A percentile compares a stretch with the other conserved stretches of the same genome.
Conservation (phyloP, 2,329 filamentous ascomycete genomes). For the Scorias spongiosa region DNA sequence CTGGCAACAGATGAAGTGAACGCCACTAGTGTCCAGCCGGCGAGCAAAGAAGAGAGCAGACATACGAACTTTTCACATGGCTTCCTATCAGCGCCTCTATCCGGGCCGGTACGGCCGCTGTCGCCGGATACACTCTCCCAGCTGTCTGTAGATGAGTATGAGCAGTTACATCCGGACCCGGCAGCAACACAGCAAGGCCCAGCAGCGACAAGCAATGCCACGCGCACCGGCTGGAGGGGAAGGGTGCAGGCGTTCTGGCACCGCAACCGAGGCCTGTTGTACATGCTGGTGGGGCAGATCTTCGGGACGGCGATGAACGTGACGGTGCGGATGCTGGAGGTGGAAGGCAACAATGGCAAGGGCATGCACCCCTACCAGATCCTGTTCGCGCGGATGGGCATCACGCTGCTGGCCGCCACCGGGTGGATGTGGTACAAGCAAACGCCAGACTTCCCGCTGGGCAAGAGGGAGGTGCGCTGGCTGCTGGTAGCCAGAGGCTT, state of each 20-base stretch:
- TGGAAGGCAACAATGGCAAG: slow-evolving; percentile 47
- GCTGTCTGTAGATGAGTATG: slow-evolving; percentile 18
- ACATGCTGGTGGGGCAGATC: slow-evolving; percentile 61
- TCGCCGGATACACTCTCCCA: slow-evolving; percentile 31
- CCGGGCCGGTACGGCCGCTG: slow-evolving; percentile 20
- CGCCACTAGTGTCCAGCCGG: too few relatives aligned
- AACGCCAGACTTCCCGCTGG: slow-evolving; percentile 56
- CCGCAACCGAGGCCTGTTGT: slow-evolving; percentile 54
- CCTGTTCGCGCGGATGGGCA: slow-evolving; percentile 62
- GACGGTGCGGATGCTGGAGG: slow-evolving; percentile 58
- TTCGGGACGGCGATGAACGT: slow-evolving; percentile 82
- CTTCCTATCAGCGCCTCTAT: slow-evolving; percentile 14
- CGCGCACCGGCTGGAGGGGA: background rate
- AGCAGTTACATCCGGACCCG: slow-evolving; percentile 9
- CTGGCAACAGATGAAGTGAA: background rate
- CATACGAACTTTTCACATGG: slow-evolving; percentile 3
- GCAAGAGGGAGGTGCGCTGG: slow-evolving; percentile 47
- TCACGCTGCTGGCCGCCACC: slow-evolving; percentile 53
- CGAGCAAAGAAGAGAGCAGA: too few relatives aligned
- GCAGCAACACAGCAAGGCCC: slow-evolving; percentile 1
- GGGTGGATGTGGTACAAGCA: slow-evolving; percentile 59
- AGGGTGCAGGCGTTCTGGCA: slow-evolving; percentile 35
- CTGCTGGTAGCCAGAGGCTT: slow-evolving; percentile 55
- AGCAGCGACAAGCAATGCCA: slow-evolving; percentile 6
- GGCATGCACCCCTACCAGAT: slow-evolving; percentile 74